These are phyloP conservation scores for Volvariella surrecta DNA, from an alignment of 1,284 basidiomycete genomes.

Conservation along the genomic window DNA sequence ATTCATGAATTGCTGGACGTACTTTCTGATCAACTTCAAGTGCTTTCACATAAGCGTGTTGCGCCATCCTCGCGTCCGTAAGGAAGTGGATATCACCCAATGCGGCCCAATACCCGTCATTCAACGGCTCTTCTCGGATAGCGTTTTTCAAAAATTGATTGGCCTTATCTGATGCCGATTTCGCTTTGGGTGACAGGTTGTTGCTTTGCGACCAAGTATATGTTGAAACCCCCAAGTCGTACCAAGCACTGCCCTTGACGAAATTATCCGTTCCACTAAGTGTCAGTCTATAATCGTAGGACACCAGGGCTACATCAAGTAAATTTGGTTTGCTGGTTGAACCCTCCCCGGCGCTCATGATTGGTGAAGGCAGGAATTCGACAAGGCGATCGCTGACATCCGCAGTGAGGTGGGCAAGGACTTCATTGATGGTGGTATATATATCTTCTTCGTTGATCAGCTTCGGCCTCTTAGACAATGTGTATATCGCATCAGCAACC, in stretches of 20 bases:
- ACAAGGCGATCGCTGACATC: conserved; percentile 32
- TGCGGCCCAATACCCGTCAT: conserved; percentile 76
- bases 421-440: conserved; percentile 24
- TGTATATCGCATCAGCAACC: conserved; percentile 70
- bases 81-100: conserved; percentile 72
- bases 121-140: conserved; percentile 66
- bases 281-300: conserved; percentile 68
- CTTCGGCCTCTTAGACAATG: conserved; percentile 41
- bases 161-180: conserved; percentile 38
- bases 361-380: conserved; percentile 29
- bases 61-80: conserved; percentile 64
- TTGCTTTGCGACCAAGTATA: conserved; percentile 37
- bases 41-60: conserved; percentile 90
- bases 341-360: conserved; percentile 22
- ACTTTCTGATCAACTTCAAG: conserved; percentile 82
- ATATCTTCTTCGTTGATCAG: conserved; percentile 35
- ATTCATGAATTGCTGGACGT: conserved; percentile 11
- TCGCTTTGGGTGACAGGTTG: conserved; percentile 17
- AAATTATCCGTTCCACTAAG: conserved; percentile 56
- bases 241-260: conserved; percentile 57
- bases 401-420: conserved; percentile 29
- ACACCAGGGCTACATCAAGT: conserved; percentile 53
- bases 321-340: conserved; percentile 21
- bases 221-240: conserved; percentile 72
- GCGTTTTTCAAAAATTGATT: conserved; percentile 67